Conservation (phyloP, 805 yeast species). For the Henningerozyma blattae region DNA sequence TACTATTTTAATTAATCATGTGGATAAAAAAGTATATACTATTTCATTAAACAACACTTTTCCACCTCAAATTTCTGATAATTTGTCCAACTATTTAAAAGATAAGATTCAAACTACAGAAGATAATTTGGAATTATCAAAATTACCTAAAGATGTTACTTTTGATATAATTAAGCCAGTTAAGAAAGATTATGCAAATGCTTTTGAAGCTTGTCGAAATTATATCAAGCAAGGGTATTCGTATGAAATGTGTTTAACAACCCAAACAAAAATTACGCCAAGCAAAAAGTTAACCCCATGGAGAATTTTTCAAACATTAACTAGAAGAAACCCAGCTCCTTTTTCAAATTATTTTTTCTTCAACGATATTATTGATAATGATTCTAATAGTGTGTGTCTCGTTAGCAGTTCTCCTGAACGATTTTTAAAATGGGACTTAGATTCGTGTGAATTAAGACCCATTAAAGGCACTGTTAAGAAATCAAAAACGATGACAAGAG, state of each 20-base stretch:
- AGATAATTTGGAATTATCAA: not conserved
- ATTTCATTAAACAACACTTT: constrained; percentile 38
- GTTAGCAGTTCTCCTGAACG: constrained; percentile 93
- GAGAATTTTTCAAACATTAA: constrained; percentile 67
- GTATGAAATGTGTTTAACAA: constrained; percentile 85
- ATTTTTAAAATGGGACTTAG: constrained; percentile 65
- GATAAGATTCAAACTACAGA: not conserved
- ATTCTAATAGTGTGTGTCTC: constrained; percentile 39
- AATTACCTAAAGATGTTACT: constrained; percentile 11
- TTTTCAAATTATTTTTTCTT: constrained; percentile 74
- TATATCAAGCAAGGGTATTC: constrained; percentile 73
- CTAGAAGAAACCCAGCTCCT: constrained; percentile 79
- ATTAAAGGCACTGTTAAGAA: constrained; percentile 92
- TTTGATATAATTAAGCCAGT: constrained; percentile 38
- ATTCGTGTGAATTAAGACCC: constrained; percentile 72
- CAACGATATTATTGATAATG: constrained; percentile 26
- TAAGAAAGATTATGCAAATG: constrained; percentile 37
- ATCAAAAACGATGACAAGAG: constrained; percentile 37
- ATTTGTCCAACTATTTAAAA: constrained; percentile 2
- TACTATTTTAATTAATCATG: constrained; percentile 43
- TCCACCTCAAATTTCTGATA: constrained; percentile 7
- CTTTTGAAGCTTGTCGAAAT: constrained; percentile 54
- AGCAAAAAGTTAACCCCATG: constrained; percentile 47
- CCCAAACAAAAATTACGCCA: constrained; percentile 49
- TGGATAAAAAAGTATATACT: constrained; percentile 33